These are phyloP conservation scores for Malus sieversii DNA, from an alignment of 306 rosid genomes.

Conservation along the genomic window DNA sequence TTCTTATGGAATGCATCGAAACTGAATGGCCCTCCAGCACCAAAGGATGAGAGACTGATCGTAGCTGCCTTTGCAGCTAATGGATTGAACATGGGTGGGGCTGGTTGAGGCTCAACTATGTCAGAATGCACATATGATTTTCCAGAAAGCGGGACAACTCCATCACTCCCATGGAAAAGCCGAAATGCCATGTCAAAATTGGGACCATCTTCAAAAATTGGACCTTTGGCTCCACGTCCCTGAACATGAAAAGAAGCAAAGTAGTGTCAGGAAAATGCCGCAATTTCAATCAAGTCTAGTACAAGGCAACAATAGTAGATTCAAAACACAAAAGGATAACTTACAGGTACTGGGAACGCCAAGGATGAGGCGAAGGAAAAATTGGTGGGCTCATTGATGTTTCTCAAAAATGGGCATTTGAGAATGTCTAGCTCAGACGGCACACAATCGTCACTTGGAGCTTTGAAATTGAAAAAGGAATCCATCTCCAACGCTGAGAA, in stretches of 20 bases:
- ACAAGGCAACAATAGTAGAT: slow-evolving; percentile 4
- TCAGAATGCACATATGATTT: slow-evolving; percentile 46
- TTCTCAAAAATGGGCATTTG: slow-evolving; percentile 90
- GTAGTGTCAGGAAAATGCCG: slow-evolving; percentile 13
- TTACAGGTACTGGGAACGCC: slow-evolving; percentile 76
- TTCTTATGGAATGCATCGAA: slow-evolving; percentile 75
- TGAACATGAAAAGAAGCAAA: slow-evolving; percentile 22
- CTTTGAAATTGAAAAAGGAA: slow-evolving; percentile 46
- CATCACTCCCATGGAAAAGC: slow-evolving; percentile 93
- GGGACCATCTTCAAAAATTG: slow-evolving; percentile 98
- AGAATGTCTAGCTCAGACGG: slow-evolving; percentile 39
- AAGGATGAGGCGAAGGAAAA: slow-evolving; percentile 76
- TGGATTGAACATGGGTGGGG: slow-evolving; percentile 71
- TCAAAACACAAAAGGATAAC: slow-evolving; percentile 16
- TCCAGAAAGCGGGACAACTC: slow-evolving; percentile 83
- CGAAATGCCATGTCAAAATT: slow-evolving; percentile 89
- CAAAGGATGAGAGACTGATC: slow-evolving; percentile 91
- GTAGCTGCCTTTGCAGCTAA: slow-evolving; percentile 98
- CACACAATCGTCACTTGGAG: slow-evolving; percentile 42
- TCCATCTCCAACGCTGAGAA: slow-evolving; percentile 43
- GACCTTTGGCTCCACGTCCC: slow-evolving; percentile 82
- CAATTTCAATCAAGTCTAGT: not conserved
- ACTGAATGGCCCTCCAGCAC: slow-evolving; percentile 79
- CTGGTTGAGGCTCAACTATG: slow-evolving; percentile 36
- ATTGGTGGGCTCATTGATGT: slow-evolving; percentile 93